Evolutionary conservation across 2,329 filamentous ascomycete genomes (phyloP).

Genomic region (Calonectria pseudoreteaudii): DNA sequence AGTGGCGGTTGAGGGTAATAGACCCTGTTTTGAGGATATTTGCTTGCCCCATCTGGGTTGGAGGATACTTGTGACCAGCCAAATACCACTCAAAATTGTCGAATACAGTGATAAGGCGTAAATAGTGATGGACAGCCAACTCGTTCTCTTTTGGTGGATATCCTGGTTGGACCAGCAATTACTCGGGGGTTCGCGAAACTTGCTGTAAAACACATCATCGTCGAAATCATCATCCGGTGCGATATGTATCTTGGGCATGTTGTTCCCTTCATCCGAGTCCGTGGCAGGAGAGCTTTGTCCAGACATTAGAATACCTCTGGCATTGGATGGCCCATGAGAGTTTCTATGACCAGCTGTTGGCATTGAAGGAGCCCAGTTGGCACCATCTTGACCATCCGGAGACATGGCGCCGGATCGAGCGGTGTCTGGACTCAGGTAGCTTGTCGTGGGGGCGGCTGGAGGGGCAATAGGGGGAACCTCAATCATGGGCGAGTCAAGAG

Average conservation of each 20-base stretch:
- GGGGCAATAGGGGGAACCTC: neutral
- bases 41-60: constrained; percentile 71
- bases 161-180: constrained; percentile 49
- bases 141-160: constrained; percentile 46
- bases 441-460: neutral
- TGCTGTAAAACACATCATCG: constrained; percentile 47
- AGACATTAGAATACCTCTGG: constrained; percentile 21
- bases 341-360: constrained; percentile 20
- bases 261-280: constrained; percentile 22
- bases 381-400: constrained; percentile 13
- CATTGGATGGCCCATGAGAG: neutral
- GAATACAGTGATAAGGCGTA: constrained; percentile 69
- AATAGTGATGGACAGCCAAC: constrained; percentile 64
- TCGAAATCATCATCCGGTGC: constrained; percentile 36
- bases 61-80: constrained; percentile 70
- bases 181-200: constrained; percentile 48
- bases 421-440: constrained; percentile 28
- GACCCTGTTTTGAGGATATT: constrained; percentile 64
- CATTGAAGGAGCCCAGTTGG: constrained; percentile 39
- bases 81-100: constrained; percentile 73
- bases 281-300: neutral
- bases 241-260: constrained; percentile 32
- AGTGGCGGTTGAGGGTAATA: constrained; percentile 74
- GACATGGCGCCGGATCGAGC: neutral
- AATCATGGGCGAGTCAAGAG: constrained; percentile 2